Base-by-base conservation (phyloP, 805 yeast species). In the Ogataea nitratoaversa region DNA sequence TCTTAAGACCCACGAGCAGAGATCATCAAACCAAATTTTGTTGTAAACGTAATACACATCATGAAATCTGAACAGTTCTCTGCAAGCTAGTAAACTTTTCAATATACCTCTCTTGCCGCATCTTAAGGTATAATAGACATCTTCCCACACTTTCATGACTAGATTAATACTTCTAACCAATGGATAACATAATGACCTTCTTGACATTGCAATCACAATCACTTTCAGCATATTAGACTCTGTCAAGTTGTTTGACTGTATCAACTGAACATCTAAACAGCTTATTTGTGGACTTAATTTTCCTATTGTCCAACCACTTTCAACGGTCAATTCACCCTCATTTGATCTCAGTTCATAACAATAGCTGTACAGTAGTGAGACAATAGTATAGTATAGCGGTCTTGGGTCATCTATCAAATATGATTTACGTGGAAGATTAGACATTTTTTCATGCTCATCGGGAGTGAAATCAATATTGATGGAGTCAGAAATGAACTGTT, bases 291-390 rank as follows among this genome's bases (percentile, higher is more conserved):
- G 96, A 0, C 80, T 66, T 18, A 93, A 52, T 50, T 84, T 89
- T 1, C 99, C 99, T 4, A 93, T 74, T 0, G 91, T 81, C 99
- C 99, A 93, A 0, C 95, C 87, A 42, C 95, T 84, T 60, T 93
- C 99, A 4, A 85, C 79, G 14, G 78, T 87, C 38, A 78, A 76
- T 16, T 76, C 82, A 11, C 82, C 82, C 53, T 76, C 78, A 28
- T 82, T 87, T 39, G 84, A 83, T 28, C 96, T 66, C 36, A 74
- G 62, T 47, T 93, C 97, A 57, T 82, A 89, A 38, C 76, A 74
- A 50, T 79, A 84, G 1, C 84, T 79, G 61, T 84, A 93, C 16
- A 93, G 49, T 1, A 90, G 47, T 18, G 85, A 77, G 0, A 88
- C 56, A 1, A 91, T 59, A 0, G 85, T 71, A 30, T 81, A 68